A percentile compares a stretch with the other conserved stretches of the same genome.
These are phyloP conservation scores for Myriangium duriaei DNA, from an alignment of 2,329 filamentous ascomycete genomes.

Conservation along the genomic window DNA sequence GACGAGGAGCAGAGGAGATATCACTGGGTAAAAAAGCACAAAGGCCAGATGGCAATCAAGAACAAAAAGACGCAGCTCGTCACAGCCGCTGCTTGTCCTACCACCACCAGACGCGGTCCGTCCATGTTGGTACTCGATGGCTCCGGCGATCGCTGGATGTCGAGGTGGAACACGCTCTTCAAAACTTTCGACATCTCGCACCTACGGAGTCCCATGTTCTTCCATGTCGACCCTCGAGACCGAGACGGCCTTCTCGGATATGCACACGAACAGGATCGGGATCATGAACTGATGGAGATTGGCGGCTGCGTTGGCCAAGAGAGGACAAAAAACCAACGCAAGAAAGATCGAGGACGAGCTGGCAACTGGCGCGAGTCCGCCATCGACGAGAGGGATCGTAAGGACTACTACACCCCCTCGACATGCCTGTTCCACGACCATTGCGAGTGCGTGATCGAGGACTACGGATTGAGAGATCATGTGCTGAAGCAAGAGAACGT, in stretches of 20 bases:
- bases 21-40: slow-evolving; percentile 60
- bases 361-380: slow-evolving; percentile 14
- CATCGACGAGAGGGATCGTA: slow-evolving; percentile 34
- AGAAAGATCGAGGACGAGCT: slow-evolving; percentile 43
- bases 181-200: slow-evolving; percentile 55
- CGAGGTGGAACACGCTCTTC: slow-evolving; percentile 59
- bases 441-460: slow-evolving; percentile 27
- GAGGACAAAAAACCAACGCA: slow-evolving; percentile 61
- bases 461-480: slow-evolving; percentile 35
- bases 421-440: slow-evolving; percentile 29
- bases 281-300: slow-evolving; percentile 56
- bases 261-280: slow-evolving; percentile 48
- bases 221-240: slow-evolving; percentile 66
- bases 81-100: slow-evolving; percentile 22
- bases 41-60: slow-evolving; percentile 47
- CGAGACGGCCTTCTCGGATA: slow-evolving; percentile 61
- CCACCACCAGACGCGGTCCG: slow-evolving; percentile 13
- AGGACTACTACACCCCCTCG: slow-evolving; percentile 34
- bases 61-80: slow-evolving; percentile 33
- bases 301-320: slow-evolving; percentile 65
- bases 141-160: slow-evolving; percentile 52
- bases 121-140: slow-evolving; percentile 56
- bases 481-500: slow-evolving; percentile 50
- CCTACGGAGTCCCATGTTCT: slow-evolving; percentile 69
- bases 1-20: slow-evolving; percentile 75